Conservation (phyloP, 1,284 basidiomycete species). For the Puccinia horiana region DNA sequence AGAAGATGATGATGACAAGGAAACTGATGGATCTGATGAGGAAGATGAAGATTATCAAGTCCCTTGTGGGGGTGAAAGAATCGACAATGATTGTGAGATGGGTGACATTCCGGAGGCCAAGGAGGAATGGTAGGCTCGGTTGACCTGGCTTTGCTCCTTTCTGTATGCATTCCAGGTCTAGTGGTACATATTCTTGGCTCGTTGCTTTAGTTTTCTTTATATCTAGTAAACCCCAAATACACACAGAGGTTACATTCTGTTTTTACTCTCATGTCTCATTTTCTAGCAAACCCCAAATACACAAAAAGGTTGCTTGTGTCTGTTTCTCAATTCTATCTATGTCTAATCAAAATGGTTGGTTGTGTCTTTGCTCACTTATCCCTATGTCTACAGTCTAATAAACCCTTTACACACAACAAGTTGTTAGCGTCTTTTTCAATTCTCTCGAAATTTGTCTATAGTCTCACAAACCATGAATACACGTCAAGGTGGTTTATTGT, state of each 20-base stretch:
- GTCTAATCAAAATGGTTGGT: background rate
- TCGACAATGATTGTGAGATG: background rate
- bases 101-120: background rate
- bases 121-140: background rate
- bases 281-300: background rate
- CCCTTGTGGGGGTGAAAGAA: background rate
- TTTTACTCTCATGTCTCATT: background rate
- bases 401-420: too few relatives aligned
- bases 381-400: too few relatives aligned
- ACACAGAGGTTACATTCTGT: background rate
- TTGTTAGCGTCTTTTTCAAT: too few relatives aligned
- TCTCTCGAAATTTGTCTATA: too few relatives aligned
- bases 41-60: slow-evolving; percentile 2
- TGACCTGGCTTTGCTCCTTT: too few relatives aligned
- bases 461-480: too few relatives aligned
- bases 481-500: too few relatives aligned
- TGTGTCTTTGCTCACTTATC: too few relatives aligned
- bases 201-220: background rate
- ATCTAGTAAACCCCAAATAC: background rate
- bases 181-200: too few relatives aligned
- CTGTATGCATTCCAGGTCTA: too few relatives aligned
- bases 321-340: background rate
- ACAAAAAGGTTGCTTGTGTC: background rate
- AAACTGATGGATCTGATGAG: slow-evolving; percentile 2
- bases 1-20: slow-evolving; percentile 3